Evolutionary conservation across 108 stramenopile genomes (phyloP).

Genomic region (Aurantiochytrium sp.): DNA sequence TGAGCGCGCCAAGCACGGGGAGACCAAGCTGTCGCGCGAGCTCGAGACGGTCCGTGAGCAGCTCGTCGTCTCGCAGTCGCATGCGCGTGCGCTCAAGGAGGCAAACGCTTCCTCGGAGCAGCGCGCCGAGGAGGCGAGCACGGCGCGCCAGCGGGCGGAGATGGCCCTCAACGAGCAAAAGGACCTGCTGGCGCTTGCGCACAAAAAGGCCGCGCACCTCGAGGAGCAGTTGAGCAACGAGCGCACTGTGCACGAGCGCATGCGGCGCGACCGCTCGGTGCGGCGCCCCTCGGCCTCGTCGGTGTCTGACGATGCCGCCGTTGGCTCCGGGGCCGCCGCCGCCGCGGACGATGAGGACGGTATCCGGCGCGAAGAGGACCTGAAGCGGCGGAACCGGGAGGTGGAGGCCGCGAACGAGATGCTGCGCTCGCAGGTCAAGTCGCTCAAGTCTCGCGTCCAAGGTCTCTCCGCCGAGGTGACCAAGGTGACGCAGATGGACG

Average conservation of each 20-base stretch:
- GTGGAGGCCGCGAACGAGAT: neutral
- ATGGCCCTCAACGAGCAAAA: neutral
- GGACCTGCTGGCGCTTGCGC: neutral
- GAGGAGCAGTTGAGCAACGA: neutral
- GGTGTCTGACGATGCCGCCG: neutral
- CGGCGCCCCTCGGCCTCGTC: neutral
- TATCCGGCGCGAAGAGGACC: neutral
- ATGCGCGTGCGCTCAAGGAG: conserved; percentile 11
- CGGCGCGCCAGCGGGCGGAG: neutral
- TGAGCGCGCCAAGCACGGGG: neutral
- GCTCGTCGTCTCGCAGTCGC: neutral
- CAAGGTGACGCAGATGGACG: neutral
- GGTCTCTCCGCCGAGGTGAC: conserved; percentile 4
- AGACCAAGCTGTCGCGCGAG: neutral
- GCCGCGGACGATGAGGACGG: neutral
- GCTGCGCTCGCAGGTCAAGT: neutral
- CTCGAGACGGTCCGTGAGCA: neutral
- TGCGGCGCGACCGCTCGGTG: neutral
- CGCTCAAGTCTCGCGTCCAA: neutral
- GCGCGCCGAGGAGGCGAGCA: neutral
- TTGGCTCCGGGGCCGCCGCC: neutral
- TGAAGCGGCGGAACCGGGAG: neutral
- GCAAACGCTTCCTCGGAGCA: neutral
- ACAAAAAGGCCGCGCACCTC: neutral
- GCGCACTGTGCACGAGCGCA: conserved; percentile 1